A percentile compares a stretch with the other conserved stretches of the same genome.
Conservation (phyloP, 2,329 filamentous ascomycete species). For the Nigrospora sphaerica region DNA sequence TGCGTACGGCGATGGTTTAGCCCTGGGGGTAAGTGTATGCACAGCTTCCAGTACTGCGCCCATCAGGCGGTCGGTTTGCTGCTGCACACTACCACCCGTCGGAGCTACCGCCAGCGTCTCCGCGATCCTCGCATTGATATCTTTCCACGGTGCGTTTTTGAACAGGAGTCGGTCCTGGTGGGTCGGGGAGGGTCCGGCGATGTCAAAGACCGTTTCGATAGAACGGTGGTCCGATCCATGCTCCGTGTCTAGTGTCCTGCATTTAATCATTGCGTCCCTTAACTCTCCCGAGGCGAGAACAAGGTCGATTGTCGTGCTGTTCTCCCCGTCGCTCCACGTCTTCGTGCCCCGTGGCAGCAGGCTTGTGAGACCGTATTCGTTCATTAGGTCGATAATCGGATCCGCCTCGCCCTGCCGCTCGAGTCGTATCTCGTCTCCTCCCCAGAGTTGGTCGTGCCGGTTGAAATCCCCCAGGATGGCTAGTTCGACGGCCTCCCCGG, state of each 20-base stretch:
- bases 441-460: slow-evolving; percentile 18
- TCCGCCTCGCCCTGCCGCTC: slow-evolving; percentile 27
- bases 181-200: slow-evolving; percentile 2
- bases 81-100: background rate
- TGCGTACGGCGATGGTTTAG: slow-evolving; percentile 16
- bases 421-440: slow-evolving; percentile 26
- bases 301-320: slow-evolving; percentile 16
- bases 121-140: slow-evolving; percentile 9
- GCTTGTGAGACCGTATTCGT: slow-evolving; percentile 21
- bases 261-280: slow-evolving; percentile 5
- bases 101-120: background rate
- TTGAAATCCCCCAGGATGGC: slow-evolving; percentile 1
- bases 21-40: slow-evolving; percentile 11
- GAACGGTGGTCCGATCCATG: background rate
- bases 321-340: slow-evolving; percentile 19
- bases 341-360: slow-evolving; percentile 26
- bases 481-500: background rate
- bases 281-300: slow-evolving; percentile 13
- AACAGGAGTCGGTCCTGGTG: slow-evolving; percentile 9
- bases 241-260: background rate
- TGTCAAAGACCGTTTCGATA: slow-evolving; percentile 10
- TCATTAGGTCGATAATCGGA: slow-evolving; percentile 27
- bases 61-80: background rate
- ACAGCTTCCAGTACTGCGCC: slow-evolving; percentile 2
- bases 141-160: slow-evolving; percentile 20